These are phyloP conservation scores for Breviolum minutum DNA, from an alignment of 73 alveolate genomes.

Conservation along the genomic window DNA sequence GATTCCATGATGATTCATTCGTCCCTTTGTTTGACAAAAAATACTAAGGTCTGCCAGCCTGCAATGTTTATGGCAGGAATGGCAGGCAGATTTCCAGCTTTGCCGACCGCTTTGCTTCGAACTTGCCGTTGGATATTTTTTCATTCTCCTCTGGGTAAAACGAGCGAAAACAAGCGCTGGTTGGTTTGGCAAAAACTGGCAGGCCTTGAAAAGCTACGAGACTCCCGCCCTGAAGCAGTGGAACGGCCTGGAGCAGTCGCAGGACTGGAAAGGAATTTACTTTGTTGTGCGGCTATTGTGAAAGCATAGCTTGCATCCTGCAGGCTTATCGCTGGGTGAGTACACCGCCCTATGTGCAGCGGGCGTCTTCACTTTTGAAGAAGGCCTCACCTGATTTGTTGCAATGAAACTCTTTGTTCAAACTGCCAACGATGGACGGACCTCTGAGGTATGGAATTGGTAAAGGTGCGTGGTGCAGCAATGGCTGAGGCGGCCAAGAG, in stretches of 20 bases:
- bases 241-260: constrained; percentile 90
- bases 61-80: constrained; percentile 89
- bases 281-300: background rate
- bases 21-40: too few relatives aligned
- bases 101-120: background rate
- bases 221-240: constrained; percentile 68
- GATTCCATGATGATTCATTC: background rate
- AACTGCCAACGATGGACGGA: too few relatives aligned
- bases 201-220: constrained; percentile 84
- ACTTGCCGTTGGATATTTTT: too few relatives aligned
- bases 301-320: background rate
- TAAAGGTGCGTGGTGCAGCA: constrained; percentile 89
- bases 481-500: constrained; percentile 92
- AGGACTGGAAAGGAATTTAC: background rate
- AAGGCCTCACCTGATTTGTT: background rate
- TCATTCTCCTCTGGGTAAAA: background rate
- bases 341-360: constrained; percentile 92
- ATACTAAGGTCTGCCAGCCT: constrained; percentile 80
- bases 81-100: constrained; percentile 41
- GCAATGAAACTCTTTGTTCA: too few relatives aligned
- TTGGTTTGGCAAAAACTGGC: background rate
- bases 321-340: constrained; percentile 85
- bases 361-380: constrained; percentile 71
- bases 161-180: background rate
- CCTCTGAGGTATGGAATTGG: constrained; percentile 83